Evolutionary conservation across 805 yeast genomes (phyloP).

Genomic region (Ogataea corticis): DNA sequence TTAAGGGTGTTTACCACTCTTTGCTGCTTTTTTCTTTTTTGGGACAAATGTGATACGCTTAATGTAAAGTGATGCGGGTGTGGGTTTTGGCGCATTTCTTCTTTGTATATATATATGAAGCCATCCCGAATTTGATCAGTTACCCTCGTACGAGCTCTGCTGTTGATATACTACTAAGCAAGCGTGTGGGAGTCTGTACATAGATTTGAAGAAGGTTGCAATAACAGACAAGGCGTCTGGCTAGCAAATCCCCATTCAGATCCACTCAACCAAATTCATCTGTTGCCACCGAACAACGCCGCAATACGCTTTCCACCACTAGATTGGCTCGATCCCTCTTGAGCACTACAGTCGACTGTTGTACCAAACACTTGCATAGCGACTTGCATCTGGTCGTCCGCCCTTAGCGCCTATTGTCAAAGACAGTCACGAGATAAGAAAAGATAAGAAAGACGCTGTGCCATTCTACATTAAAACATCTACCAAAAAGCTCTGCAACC

Average conservation of each 20-base stretch:
- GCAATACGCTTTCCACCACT: no score
- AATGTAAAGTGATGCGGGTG: slow-evolving; percentile 3
- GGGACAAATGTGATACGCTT: slow-evolving; percentile 8
- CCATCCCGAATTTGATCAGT: no score
- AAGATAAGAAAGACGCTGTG: slow-evolving; percentile 6
- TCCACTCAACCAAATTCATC: no score
- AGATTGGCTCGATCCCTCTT: no score
- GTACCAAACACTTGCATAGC: not conserved
- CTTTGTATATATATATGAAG: not conserved
- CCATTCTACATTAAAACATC: not conserved
- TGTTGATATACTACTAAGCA: not conserved
- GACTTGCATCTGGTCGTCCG: not conserved
- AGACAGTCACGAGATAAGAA: slow-evolving; percentile 2
- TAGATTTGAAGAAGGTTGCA: not conserved
- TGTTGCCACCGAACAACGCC: no score
- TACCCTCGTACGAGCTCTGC: no score
- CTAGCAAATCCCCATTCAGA: not conserved
- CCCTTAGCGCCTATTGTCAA: slow-evolving; percentile 5
- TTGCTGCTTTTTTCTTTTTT: slow-evolving; percentile 7
- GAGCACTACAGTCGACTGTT: no score
- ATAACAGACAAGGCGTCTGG: not conserved
- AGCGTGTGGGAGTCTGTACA: not conserved
- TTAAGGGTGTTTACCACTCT: slow-evolving; percentile 2
- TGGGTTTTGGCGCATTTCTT: slow-evolving; percentile 3
- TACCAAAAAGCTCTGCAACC: not conserved